A percentile compares a stretch with the other conserved stretches of the same genome.
Evolutionary conservation across 164 flowering plant genomes (phyloP).

Genomic region (Buxus sempervirens): DNA sequence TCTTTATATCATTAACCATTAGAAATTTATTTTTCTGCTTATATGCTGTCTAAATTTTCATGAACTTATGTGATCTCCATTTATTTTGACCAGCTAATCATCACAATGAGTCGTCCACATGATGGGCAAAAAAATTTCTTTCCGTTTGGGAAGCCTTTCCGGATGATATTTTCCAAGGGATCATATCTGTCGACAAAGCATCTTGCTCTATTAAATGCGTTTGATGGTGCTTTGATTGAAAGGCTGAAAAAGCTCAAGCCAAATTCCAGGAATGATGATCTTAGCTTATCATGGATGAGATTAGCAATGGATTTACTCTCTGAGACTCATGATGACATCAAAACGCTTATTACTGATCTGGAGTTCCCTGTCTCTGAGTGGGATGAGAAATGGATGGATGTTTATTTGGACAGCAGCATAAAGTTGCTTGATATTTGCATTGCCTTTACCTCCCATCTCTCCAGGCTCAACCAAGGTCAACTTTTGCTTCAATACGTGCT

Average conservation of each 20-base stretch:
- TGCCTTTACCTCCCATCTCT: constrained; percentile 71
- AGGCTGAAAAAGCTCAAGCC: constrained; percentile 57
- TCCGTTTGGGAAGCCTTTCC: constrained; percentile 77
- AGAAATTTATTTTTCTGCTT: too few species aligned
- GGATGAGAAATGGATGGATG: constrained; percentile 94
- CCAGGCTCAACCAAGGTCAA: constrained; percentile 69
- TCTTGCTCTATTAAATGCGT: constrained; percentile 39
- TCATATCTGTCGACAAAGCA: constrained; percentile 50
- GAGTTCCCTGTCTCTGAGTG: constrained; percentile 78
- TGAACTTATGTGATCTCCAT: neutral
- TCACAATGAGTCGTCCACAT: constrained; percentile 75
- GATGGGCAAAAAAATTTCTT: constrained; percentile 66
- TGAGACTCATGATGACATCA: constrained; percentile 68
- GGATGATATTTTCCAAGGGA: constrained; percentile 63
- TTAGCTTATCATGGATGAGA: constrained; percentile 81
- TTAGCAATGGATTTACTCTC: constrained; percentile 63
- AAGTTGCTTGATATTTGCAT: constrained; percentile 83
- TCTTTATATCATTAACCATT: too few species aligned
- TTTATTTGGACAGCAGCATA: constrained; percentile 76
- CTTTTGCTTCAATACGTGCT: constrained; percentile 59
- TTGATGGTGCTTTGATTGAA: constrained; percentile 59
- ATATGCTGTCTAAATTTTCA: too few species aligned
- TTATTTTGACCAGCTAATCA: constrained; percentile 6
- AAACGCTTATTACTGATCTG: constrained; percentile 63
- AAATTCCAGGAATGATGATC: constrained; percentile 39